phyloP scores from a whole-genome alignment of 148 eudicot genomes.

The Silene uniflora region DNA sequence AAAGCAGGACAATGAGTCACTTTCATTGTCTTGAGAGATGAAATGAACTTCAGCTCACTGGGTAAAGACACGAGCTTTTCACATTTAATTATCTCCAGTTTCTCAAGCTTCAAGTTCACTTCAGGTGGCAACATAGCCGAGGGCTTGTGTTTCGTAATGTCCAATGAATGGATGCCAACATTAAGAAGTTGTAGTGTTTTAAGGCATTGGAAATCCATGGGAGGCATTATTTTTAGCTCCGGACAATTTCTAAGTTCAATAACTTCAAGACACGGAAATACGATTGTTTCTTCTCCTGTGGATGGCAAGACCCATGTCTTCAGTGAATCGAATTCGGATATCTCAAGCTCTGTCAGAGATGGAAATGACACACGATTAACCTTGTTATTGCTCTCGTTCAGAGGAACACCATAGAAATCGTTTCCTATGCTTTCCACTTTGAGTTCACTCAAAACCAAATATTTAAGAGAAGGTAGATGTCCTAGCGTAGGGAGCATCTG shows the following conservation, averaged over 20 bases:
- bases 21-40: background rate
- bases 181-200: background rate
- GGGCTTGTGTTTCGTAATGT: too few relatives aligned
- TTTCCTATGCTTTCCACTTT: background rate
- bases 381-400: too few relatives aligned
- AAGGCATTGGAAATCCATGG: background rate
- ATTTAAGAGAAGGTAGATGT: background rate
- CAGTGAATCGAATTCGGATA: too few relatives aligned
- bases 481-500: too few relatives aligned
- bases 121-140: too few relatives aligned
- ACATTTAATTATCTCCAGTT: background rate
- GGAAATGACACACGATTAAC: too few relatives aligned
- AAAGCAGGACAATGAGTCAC: background rate
- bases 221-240: background rate
- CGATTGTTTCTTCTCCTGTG: background rate
- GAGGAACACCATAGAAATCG: background rate
- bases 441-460: background rate
- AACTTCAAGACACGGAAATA: constrained; percentile 12
- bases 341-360: too few relatives aligned
- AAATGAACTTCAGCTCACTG: background rate
- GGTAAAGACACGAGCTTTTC: background rate
- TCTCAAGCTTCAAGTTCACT: background rate
- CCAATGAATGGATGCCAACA: background rate
- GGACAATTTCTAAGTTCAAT: background rate
- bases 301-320: too few relatives aligned